Evolutionary conservation across 139 green algal species (phyloP), one percentile per base, ranked within the genome.

Genomic region (Coelastrella sp.): DNA sequence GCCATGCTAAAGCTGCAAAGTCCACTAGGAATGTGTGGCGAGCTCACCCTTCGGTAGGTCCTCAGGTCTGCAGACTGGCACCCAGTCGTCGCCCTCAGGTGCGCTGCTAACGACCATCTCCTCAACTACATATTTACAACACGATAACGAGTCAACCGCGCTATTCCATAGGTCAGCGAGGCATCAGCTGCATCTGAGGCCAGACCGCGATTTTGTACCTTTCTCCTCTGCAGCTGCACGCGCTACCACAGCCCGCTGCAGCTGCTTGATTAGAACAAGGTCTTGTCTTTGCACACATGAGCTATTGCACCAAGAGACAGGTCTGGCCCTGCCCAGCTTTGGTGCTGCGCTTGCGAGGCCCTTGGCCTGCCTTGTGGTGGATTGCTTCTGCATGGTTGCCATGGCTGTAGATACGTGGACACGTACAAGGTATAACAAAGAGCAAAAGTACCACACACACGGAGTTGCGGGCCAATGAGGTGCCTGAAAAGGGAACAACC

Each of bases 41-140:
- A n/a, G 11, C 94, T 73, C 87, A 97, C 96, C 96, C 89, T 98
- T 98, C 4, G 96, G 96, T 23, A 98, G 90, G 58, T 98, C 96
- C 92, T 98, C 97, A 16, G 96, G 96, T 11, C 89, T 93, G 73
- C 95, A 93, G 3, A 98, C 95, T 7, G 97, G 96, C 61, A 98
- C 92, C 92, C 95, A 98, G 88, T 47, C 71, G 56, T 88, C 65
- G 56, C 23, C 47, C 19, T 73, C 77, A n/a, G 77, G 23, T 56
- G 77, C 19, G 61, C 77, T 68, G 87, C 76, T 58, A 32, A 22
- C 16, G 17, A 56, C 20, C 17, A 80, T 59, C 14, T 90, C 32
- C 22, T 84, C 74, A 17, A 84, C 86, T 90, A 47, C 60, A 87
- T 61, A 11, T 17, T 78, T 4, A 54, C 77, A 78, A 65, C 32